Base-by-base conservation (phyloP, 2,329 filamentous ascomycete genomes). In the Coniochaeta sp. region DNA sequence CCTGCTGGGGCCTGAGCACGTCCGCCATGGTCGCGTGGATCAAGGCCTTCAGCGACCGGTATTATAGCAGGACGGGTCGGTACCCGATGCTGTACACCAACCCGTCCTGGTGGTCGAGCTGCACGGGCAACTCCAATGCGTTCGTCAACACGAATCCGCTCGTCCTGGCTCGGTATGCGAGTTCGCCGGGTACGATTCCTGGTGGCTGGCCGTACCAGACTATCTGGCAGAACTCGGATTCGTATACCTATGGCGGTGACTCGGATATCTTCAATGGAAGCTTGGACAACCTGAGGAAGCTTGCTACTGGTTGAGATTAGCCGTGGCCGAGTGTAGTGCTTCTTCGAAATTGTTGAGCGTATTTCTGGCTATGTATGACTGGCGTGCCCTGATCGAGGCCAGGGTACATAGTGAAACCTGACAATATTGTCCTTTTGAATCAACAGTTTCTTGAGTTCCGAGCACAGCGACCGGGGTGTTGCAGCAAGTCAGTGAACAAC, bases 41-140 rank as follows among this genome's bases (percentile, higher is more conserved):
- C 70, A 67, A 72, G 61, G 76, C 79, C 62, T 85, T 85, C 68
- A 77, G 78, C 62, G 71, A 81, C 57, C 77, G 75, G 6, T 85
- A 84, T 65, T 72, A 80, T 59, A 56, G 64, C 50, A 70, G 67
- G 33, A 81, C 79, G 4, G 73, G 74, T 1, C 72, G 78, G 0
- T 81, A 79, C 60, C 82, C 81, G 1, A 71, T 84, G 65, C 73
- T 85, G 54, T 84, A 83, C 66, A 79, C 77, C 40, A 80, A 75
- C 38, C 75, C 78, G 11, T 75, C 76, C 62, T 85, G 81, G 81
- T 84, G 82, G 82, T 71, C 67, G 12, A 69, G 69, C 31, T 85
- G 81, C 69, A 83, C 81, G 0, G 81, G 80, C 11, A 77, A 78
- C 67, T 78, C 73, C 34, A 70, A 69, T 17, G 75, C 72, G 3